Evolutionary conservation across 495 filamentous ascomycete genomes (phyloP).

Genomic region (Oleoguttula mirabilis): DNA sequence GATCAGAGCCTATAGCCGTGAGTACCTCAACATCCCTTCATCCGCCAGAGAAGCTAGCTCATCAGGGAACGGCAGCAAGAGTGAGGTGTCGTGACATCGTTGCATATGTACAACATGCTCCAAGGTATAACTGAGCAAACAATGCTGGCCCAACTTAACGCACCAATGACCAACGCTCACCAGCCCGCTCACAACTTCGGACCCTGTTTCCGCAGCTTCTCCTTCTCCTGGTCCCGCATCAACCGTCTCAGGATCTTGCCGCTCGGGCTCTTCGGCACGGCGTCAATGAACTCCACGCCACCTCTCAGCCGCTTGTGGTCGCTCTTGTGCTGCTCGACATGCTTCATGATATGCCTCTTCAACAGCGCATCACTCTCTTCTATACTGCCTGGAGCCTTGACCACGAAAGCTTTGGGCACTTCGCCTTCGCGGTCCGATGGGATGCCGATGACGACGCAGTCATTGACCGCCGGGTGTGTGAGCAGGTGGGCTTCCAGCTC

Average conservation of each 20-base stretch:
- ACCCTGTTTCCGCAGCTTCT: conserved; percentile 49
- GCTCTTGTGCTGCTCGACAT: conserved; percentile 74
- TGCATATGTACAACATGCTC: too few species aligned
- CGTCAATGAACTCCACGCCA: conserved; percentile 64
- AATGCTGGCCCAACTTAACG: too few species aligned
- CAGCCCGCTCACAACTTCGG: conserved; percentile 46
- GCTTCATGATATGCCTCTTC: conserved; percentile 52
- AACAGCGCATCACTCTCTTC: conserved; percentile 49
- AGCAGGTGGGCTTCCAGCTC: conserved; percentile 85
- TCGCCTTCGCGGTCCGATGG: conserved; percentile 67
- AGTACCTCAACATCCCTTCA: too few species aligned
- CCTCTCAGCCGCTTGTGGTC: conserved; percentile 84
- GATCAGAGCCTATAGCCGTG: too few species aligned
- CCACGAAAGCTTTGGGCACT: conserved; percentile 77
- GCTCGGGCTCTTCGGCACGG: conserved; percentile 77
- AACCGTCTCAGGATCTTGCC: conserved; percentile 82
- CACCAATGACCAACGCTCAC: too few species aligned
- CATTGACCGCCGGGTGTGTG: conserved; percentile 64
- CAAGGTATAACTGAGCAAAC: too few species aligned
- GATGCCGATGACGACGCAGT: conserved; percentile 74
- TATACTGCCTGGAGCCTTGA: conserved; percentile 50
- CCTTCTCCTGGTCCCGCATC: conserved; percentile 69
- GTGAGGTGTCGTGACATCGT: too few species aligned
- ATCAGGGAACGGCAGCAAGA: too few species aligned
- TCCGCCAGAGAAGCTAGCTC: too few species aligned